Base-by-base conservation (phyloP, 306 rosid species). In the Astragalus glycyphyllos region DNA sequence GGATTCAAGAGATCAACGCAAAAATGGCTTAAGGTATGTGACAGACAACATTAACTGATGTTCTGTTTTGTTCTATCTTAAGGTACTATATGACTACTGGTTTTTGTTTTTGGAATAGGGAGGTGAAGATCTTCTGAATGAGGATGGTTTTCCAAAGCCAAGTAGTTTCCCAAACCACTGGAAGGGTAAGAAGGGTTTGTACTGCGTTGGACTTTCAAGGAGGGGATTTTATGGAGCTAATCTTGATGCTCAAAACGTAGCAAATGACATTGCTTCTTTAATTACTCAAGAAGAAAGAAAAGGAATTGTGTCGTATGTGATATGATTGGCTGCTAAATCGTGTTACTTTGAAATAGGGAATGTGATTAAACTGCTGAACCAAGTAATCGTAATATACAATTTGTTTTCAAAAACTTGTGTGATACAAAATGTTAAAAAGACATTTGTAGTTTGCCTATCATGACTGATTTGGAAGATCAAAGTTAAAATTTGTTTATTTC, bases 1-100 rank as follows among this genome's bases (percentile, higher is more conserved):
- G 92, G 97, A 14, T 88, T 91, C 78, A 88, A 56, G 42, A 84
- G 89, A 67, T 82, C 91, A 17, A 87, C 89, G 4, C 78, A 82
- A 20, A 80, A 69, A 20, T 91, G 96, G 92, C 97, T 88, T 12
- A 77, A 82, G 89, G 97, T 89, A 72, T 47, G 51, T 23, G 32
- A 8, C 7, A 20, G 3, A 20, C 35, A 20, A 53, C 10, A 9
- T 53, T 13, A n/a, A 0, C 31, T 7, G 4, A 58, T 11, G 15
- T 5, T 6, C 1, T 29, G 55, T 23, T 42, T 8, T 54, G 54
- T 54, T 55, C 26, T 62, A 17, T 42, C 38, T 5, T 23, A 23
- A 23, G 29, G 29, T 23, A 23, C n/a, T n/a, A n/a, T 23, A 23
- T 23, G 29, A 23, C 29, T 23, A 23, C 29, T 23, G 29, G 1